Base-by-base conservation (phyloP, 2,329 filamentous ascomycete species). In the Chaetomiaceae sp. region DNA sequence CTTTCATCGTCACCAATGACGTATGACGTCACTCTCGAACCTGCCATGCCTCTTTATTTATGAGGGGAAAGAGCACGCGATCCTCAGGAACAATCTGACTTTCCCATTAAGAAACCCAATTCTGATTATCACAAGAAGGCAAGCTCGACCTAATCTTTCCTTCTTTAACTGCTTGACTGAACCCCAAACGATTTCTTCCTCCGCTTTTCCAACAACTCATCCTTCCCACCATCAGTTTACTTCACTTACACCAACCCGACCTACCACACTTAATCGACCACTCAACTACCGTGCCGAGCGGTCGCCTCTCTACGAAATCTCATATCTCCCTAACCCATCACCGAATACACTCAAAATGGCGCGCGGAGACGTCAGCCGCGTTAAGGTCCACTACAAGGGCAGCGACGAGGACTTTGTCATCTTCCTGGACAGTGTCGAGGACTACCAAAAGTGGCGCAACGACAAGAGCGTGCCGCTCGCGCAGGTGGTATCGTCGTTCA, bases 361-460 rank as follows among this genome's bases (percentile, higher is more conserved):
- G 70, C 85, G 85, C 69, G 87, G 85, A 75, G 86, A 89, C 74
- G 78, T 80, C 60, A 69, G 71, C 56, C 80, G 85, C 71, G 78
- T 77, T 74, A 95, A 94, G 77, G 80, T 95, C 73, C 86, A 92
- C 81, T 90, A 82, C 84, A 88, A 90, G 80, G 90, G 89, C 73
- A 60, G 67, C 54, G 68, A 72, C 29, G 79, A 83, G 32, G 79
- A 83, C 69, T 84, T 79, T 65, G 65, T 83, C 66, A 69, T 83
- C 68, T 82, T 84, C 62, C 67, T 84, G 45, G 80, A 84, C 58
- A 79, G 81, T 61, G 61, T 69, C 50, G 73, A 87, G 56, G 76
- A 79, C 44, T 84, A 89, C 65, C 77, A 88, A 71, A 85, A 92
- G 71, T 97, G 92, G 92, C 83, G 85, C 76, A 75, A 69, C 4